A percentile compares a stretch with the other conserved stretches of the same genome.
Conservation (phyloP, 2,329 filamentous ascomycete species). For the Fusarium acutatum region DNA sequence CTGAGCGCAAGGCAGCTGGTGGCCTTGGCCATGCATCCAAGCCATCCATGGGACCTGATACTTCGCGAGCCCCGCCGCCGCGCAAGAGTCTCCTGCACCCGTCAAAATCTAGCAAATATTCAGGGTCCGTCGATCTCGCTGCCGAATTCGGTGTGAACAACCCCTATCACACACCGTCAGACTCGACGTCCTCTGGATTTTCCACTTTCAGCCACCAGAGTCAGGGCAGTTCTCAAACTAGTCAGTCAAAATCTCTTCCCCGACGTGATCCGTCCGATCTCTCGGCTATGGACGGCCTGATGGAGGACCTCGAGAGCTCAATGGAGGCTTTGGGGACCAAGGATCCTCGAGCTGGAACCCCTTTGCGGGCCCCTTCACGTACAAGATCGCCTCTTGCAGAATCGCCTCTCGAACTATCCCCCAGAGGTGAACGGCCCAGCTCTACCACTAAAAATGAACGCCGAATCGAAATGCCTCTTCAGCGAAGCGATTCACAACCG, state of each 20-base stretch:
- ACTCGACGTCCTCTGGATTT: conserved; percentile 71
- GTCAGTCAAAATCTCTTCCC: conserved; percentile 45
- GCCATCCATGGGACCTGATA: conserved; percentile 59
- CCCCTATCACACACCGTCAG: conserved; percentile 70
- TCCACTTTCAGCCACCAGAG: conserved; percentile 68
- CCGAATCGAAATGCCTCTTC: conserved; percentile 13
- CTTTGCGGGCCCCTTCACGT: conserved; percentile 39
- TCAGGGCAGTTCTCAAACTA: conserved; percentile 68
- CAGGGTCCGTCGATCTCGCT: conserved; percentile 62
- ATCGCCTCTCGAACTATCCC: conserved; percentile 42
- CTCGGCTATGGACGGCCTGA: conserved; percentile 60
- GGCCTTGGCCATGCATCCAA: conserved; percentile 44
- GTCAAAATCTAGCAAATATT: conserved; percentile 49
- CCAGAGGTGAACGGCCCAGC: conserved; percentile 21
- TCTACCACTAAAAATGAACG: conserved; percentile 37
- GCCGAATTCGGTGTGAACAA: conserved; percentile 69
- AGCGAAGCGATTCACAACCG: conserved; percentile 18
- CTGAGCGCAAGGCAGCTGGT: conserved; percentile 47
- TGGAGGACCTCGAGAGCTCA: conserved; percentile 64
- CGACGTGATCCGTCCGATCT: conserved; percentile 53
- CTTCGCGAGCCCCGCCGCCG: conserved; percentile 62
- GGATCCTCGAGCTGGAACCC: conserved; percentile 47
- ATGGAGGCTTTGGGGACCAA: conserved; percentile 49
- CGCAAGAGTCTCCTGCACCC: conserved; percentile 58
- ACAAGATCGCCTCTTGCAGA: conserved; percentile 39